Base-by-base conservation (phyloP, 495 filamentous ascomycete genomes). In the Hypoxylon fuscum region DNA sequence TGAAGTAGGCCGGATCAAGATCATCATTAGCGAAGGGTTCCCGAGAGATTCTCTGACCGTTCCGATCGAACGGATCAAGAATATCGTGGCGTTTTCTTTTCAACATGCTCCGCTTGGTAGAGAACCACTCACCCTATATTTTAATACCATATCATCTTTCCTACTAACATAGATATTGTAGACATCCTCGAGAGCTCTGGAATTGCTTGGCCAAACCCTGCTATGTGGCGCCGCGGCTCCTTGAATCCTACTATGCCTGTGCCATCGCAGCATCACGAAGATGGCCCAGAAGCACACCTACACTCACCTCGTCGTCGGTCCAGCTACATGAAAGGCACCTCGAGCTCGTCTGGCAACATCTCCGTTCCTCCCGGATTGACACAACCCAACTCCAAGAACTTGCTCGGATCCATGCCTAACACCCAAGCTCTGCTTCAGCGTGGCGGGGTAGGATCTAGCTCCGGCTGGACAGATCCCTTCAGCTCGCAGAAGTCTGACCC, bases 191-290 rank as follows among this genome's bases (percentile, higher is more conserved):
- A 94, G 68, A 81, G 75, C 50, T 88, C 85, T 29, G 82, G 80
- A n/a, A 91, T 95, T 66, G 90, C 91, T 12, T 95, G 90, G 90
- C 91, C 91, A 1, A 93, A 91, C 72, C 80, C 83, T 41, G 71
- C 72, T 15, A 92, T 92, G 89, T 93, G 86, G 88, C 79, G 76
- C 10, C 83, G 84, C 17, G 62, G 77, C 8, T 50, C 76, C 20
- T 61, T 73, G 42, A 72, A 71, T 43, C 60, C 72, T 8, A 59
- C 69, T 8, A 66, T 75, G 60, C 71, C 78, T 3, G 72, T 77
- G 0, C 76, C 76, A 17, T 68, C 78, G 7, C 75, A 73, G 8
- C 74, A 73, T 15, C 70, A 74, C 10, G 72, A 78, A 8, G 76
- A 78, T 14, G 76, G 75, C 0, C 51, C 71, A 0, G 73, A 77